phyloP scores from a whole-genome alignment of 805 yeast genomes.

The Lachancea quebecensis region DNA sequence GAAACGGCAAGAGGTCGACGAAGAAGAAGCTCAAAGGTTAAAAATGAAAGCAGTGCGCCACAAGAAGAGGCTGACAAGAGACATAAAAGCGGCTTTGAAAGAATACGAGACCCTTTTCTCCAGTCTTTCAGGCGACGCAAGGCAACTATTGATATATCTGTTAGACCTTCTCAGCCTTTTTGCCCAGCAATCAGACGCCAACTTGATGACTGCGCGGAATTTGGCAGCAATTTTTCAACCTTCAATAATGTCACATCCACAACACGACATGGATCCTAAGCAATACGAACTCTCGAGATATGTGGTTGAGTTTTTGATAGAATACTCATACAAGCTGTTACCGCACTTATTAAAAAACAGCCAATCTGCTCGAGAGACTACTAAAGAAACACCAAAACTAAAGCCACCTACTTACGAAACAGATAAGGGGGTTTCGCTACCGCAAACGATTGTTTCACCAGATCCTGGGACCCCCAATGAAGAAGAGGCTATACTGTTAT shows the following conservation, averaged over 20 bases:
- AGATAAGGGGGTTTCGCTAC: neutral
- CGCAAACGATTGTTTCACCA: constrained; percentile 6
- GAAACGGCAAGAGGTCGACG: constrained; percentile 12
- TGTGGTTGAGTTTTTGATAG: constrained; percentile 83
- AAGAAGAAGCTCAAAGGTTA: constrained; percentile 23
- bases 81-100: constrained; percentile 59
- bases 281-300: constrained; percentile 83
- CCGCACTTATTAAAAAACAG: constrained; percentile 43
- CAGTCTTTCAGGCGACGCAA: constrained; percentile 65
- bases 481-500: neutral
- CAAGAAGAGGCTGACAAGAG: constrained; percentile 53
- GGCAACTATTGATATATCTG: constrained; percentile 78
- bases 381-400: neutral
- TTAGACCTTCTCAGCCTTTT: constrained; percentile 82
- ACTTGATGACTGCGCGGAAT: constrained; percentile 88
- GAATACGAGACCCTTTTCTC: constrained; percentile 66
- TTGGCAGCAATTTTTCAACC: constrained; percentile 97
- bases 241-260: constrained; percentile 86
- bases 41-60: constrained; percentile 38
- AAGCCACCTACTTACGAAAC: neutral
- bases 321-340: constrained; percentile 71
- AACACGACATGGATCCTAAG: constrained; percentile 85
- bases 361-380: constrained; percentile 18
- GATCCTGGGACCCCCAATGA: neutral
- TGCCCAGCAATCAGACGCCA: constrained; percentile 66